Evolutionary conservation across 768 basidiomycete species (phyloP), one percentile per base, ranked within the genome.

Genomic region (Hypholoma fasciculare): DNA sequence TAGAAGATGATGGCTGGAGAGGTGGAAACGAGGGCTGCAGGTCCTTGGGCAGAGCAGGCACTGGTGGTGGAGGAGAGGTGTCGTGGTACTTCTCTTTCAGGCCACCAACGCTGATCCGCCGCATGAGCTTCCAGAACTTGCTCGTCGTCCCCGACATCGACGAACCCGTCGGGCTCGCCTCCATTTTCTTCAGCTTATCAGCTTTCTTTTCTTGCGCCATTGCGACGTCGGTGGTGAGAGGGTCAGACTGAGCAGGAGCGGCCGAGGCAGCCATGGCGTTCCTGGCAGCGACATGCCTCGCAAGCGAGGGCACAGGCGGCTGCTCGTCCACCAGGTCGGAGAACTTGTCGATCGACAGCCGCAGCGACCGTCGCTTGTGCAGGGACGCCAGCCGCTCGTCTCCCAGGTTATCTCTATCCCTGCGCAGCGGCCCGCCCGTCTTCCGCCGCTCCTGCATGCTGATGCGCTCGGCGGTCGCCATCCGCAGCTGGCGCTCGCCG

Each of bases 51-150:
- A 89, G 73, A 7, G 81, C 76, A 30, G 87, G 87, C 0, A 88
- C 83, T 16, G 87, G 87, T 0, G 85, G 86, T 11, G 79, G 76
- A 0, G 58, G 58, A 12, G 48, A 60, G 11, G 62, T 56, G 7
- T 61, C 56, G 1, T 62, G 64, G 60, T 79, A 84, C 63, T 78
- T 83, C 16, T 89, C 88, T 56, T 85, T 79, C 43, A 89, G 69
- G 8, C 78, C 84, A 7, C 86, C 84, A 0, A 83, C 80, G 59
- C 87, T 89, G 59, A 91, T 82, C 40, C 86, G 78, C 69, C 88
- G 89, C 78, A 90, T 78, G 51, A 91, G 66, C 69, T 79, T 86
- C 87, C 87, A 89, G 2, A 89, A 69, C 63, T 77, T 84, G 49
- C 75, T 76, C 7, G 78, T 74, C 5, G 77, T 73, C 5, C 65